Conservation (phyloP, 2,329 filamentous ascomycete species). For the Alternaria conjuncta region DNA sequence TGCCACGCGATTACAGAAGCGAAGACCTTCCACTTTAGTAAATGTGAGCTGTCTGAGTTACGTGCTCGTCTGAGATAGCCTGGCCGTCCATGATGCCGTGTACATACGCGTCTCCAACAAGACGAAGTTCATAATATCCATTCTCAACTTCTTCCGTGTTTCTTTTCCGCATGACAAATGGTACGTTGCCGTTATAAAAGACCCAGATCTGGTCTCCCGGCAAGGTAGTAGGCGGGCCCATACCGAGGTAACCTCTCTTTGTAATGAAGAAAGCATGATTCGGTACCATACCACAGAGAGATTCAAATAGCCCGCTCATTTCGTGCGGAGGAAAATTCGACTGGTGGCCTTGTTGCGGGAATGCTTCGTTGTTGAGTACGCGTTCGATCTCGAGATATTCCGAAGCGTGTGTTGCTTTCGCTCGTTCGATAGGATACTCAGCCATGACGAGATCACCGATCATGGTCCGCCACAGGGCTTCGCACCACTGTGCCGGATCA, state of each 20-base stretch:
- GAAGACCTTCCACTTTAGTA: background rate
- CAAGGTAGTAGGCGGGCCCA: background rate
- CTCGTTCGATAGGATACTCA: conserved; percentile 14
- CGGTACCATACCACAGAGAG: background rate
- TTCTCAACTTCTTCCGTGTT: background rate
- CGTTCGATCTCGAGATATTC: background rate
- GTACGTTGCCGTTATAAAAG: background rate
- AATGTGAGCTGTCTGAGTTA: background rate
- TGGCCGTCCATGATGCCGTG: background rate
- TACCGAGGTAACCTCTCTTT: background rate
- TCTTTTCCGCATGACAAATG: background rate
- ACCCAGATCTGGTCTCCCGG: background rate
- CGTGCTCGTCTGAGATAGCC: background rate
- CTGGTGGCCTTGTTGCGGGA: background rate
- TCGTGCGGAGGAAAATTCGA: background rate
- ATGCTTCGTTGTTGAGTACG: background rate
- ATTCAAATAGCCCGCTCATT: background rate
- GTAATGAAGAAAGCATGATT: background rate
- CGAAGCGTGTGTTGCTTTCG: background rate
- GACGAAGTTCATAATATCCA: background rate
- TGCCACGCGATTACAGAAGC: background rate
- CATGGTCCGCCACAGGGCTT: conserved; percentile 11
- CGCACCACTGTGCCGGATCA: background rate
- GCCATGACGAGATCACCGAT: background rate
- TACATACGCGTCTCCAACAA: background rate